Base-by-base conservation (phyloP, 2,329 filamentous ascomycete genomes). In the Hysterium pulicare region DNA sequence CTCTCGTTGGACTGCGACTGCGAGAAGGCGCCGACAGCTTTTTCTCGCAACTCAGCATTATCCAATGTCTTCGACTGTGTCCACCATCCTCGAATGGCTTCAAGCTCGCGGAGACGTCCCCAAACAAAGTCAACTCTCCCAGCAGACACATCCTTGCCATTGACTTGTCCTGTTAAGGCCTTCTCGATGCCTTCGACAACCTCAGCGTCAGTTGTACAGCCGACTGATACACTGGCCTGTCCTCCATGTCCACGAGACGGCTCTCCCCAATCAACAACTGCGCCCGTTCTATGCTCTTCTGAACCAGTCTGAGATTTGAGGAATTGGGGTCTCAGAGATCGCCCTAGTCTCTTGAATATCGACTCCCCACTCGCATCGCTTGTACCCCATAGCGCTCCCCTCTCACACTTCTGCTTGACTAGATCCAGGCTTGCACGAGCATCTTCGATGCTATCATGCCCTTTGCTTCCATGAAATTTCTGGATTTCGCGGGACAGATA, bases 351-450 rank as follows among this genome's bases (percentile, higher is more conserved):
- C 53, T 84, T 86, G 73, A 97, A 98, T 38, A 98, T 82, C 53
- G 89, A 91, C 69, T 98, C 93, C 31, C 83, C 84, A 34, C 83
- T 83, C 2, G 82, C 77, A 33, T 95, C 89, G 38, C 81, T 81
- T 0, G 84, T 85, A 26, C 89, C 93, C 87, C 90, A 98, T 19
- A 75, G 69, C 50, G 86, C 87, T 31, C 93, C 93, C 68, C 87
- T 93, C 65, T 97, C 90, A 64, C 91, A 96, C 66, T 98, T 98
- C 61, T 91, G 84, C 67, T 93, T 95, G 36, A 97, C 82, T 2
- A 98, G 83, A 57, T 97, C 90, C 11, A 98, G 82, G 50, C 90
- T 94, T 2, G 93, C 90, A 51, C 79, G 83, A 11, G 93, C 90
- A 64, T 98, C 93, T 67, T 98, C 93, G 49, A 95, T 78, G 45